Conservation (phyloP, 2,329 filamentous ascomycete genomes). For the Pestalotiopsis sp. region DNA sequence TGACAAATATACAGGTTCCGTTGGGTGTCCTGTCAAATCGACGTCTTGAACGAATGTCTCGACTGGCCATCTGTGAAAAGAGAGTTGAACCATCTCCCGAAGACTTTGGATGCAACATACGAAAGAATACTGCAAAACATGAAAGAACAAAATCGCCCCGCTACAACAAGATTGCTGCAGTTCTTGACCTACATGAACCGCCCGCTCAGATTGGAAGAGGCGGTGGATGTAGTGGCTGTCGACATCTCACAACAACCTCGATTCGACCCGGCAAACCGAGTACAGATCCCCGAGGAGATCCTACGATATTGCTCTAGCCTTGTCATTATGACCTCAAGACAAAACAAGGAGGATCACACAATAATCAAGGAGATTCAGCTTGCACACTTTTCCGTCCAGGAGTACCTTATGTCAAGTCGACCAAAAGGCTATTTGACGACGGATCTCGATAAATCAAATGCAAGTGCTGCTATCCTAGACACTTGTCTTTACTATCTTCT, state of each 20-base stretch:
- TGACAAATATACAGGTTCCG: background rate
- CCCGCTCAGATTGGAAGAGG: background rate
- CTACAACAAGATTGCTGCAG: background rate
- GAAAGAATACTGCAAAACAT: background rate
- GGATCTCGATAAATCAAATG: background rate
- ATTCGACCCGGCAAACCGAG: background rate
- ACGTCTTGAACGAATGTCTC: background rate
- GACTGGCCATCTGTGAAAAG: background rate
- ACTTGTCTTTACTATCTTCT: background rate
- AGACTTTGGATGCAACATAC: background rate
- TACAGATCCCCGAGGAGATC: background rate
- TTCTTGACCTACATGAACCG: background rate
- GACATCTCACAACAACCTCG: background rate
- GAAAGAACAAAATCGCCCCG: background rate
- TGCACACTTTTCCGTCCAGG: background rate
- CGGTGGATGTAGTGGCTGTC: background rate
- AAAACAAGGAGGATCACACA: background rate
- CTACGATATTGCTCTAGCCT: background rate
- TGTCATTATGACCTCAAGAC: background rate
- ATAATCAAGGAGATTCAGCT: background rate
- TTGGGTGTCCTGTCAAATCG: background rate
- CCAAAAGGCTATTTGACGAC: background rate
- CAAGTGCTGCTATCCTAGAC: background rate
- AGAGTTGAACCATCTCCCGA: background rate
- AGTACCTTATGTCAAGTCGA: background rate